A percentile compares a stretch with the other conserved stretches of the same genome.
Conservation (phyloP, 495 filamentous ascomycete genomes). For the Penicillium samsonianum region DNA sequence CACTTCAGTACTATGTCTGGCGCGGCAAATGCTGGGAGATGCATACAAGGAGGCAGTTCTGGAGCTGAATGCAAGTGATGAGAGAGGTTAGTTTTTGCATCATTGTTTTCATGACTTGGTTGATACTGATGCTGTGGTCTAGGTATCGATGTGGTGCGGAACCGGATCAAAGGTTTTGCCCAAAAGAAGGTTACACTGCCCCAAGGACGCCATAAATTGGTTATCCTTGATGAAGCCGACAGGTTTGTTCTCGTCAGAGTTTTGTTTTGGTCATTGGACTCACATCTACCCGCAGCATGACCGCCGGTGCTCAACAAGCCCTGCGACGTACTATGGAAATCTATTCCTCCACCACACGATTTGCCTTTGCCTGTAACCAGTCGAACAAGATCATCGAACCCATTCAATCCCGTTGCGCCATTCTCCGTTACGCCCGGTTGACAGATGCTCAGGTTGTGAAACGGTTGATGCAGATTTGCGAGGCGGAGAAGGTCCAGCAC, state of each 20-base stretch:
- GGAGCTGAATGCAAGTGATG: constrained; percentile 94
- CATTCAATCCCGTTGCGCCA: constrained; percentile 92
- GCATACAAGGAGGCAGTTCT: constrained; percentile 97
- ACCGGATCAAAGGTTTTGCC: constrained; percentile 96
- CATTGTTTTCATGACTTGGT: background rate
- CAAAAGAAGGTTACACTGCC: constrained; percentile 99
- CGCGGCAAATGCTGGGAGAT: constrained; percentile 86
- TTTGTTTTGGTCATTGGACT: background rate
- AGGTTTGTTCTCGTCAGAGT: constrained; percentile 44
- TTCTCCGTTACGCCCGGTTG: constrained; percentile 89
- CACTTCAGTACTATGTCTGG: constrained; percentile 91
- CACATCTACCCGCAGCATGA: constrained; percentile 64
- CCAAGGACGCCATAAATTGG: constrained; percentile 85
- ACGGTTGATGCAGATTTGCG: constrained; percentile 85
- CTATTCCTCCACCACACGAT: constrained; percentile 92
- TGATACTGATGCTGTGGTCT: constrained; percentile 15
- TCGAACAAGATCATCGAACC: constrained; percentile 99
- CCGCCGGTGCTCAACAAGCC: constrained; percentile 92
- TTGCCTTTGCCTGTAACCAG: constrained; percentile 98
- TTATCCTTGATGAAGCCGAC: constrained; percentile 98
- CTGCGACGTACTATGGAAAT: constrained; percentile 98
- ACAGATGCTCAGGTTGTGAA: constrained; percentile 92
- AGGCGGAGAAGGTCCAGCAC: constrained; percentile 82
- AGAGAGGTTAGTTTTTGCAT: constrained; percentile 62
- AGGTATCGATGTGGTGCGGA: constrained; percentile 98